phyloP scores from a whole-genome alignment of 352 stramenopile genomes.

The Phytophthora quininea region DNA sequence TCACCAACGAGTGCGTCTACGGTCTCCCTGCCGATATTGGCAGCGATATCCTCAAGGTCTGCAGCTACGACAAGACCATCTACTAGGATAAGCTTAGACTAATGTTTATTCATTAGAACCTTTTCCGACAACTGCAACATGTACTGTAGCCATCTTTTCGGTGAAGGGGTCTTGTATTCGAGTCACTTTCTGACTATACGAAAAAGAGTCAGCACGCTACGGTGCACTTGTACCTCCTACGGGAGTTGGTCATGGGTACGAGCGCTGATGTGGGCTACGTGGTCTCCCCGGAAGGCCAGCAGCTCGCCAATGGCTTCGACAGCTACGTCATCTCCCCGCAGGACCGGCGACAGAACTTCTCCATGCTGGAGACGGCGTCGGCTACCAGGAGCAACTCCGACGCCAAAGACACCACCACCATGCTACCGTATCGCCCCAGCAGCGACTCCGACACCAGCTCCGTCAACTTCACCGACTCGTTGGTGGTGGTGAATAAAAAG shows the following conservation, averaged over 20 bases:
- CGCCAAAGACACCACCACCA: slow-evolving; percentile 27
- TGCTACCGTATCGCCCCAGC: slow-evolving; percentile 39
- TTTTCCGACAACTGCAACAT: neutral
- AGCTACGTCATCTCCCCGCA: slow-evolving; percentile 32
- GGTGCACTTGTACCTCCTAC: too few species aligned
- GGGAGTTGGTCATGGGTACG: slow-evolving; percentile 11
- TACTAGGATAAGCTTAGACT: slow-evolving; percentile 15
- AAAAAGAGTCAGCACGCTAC: slow-evolving; percentile 27
- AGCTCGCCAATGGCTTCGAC: slow-evolving; percentile 13
- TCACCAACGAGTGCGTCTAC: slow-evolving; percentile 53
- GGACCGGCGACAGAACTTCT: slow-evolving; percentile 36
- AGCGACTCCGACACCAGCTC: slow-evolving; percentile 28
- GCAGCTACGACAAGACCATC: slow-evolving; percentile 57
- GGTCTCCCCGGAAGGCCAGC: slow-evolving; percentile 26
- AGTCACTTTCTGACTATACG: slow-evolving; percentile 1
- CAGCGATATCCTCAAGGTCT: slow-evolving; percentile 34
- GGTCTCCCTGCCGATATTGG: slow-evolving; percentile 47
- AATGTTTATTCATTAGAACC: neutral
- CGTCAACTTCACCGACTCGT: slow-evolving; percentile 39
- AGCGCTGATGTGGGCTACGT: slow-evolving; percentile 22
- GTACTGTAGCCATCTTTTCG: neutral
- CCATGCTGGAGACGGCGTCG: slow-evolving; percentile 45
- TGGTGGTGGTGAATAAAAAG: slow-evolving; percentile 31
- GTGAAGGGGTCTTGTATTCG: slow-evolving; percentile 2
- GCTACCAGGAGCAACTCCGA: slow-evolving; percentile 26